phyloP scores from a whole-genome alignment of 768 basidiomycete genomes.

The Termitomyces sp. region DNA sequence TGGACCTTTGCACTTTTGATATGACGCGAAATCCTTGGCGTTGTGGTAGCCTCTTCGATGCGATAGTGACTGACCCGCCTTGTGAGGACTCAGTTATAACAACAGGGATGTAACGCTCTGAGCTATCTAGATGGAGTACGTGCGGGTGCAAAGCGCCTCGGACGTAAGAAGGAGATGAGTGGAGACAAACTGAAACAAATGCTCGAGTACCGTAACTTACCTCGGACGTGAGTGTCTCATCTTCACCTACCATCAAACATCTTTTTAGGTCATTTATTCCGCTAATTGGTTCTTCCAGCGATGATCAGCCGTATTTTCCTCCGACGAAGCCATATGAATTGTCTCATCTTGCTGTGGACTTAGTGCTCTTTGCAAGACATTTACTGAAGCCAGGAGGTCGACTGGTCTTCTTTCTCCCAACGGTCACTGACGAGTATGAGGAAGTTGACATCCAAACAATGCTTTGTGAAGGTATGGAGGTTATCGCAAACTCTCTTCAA shows the following conservation, averaged over 20 bases:
- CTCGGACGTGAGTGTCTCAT: conserved; percentile 37
- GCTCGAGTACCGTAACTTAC: conserved; percentile 29
- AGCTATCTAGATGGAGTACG: conserved; percentile 77
- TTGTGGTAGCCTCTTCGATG: conserved; percentile 86
- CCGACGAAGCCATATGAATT: conserved; percentile 93
- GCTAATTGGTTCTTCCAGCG: conserved; percentile 24
- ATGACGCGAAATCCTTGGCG: conserved; percentile 89
- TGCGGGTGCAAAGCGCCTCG: conserved; percentile 79
- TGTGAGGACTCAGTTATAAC: conserved; percentile 44
- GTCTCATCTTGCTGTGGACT: conserved; percentile 73
- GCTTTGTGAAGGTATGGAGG: conserved; percentile 82
- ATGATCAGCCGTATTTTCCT: conserved; percentile 74
- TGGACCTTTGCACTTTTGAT: conserved; percentile 90
- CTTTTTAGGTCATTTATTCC: not conserved
- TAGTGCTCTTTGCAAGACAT: conserved; percentile 77
- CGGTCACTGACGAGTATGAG: conserved; percentile 86
- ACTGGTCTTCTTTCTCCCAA: conserved; percentile 94
- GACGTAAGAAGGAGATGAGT: conserved; percentile 52
- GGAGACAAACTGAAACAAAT: conserved; percentile 32
- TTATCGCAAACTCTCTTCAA: conserved; percentile 86
- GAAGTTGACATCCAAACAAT: conserved; percentile 78
- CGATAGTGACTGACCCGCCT: conserved; percentile 92
- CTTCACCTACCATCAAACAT: not conserved
- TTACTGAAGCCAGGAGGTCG: conserved; percentile 82
- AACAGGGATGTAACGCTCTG: not conserved